Evolutionary conservation across 2,329 filamentous ascomycete species (phyloP), one percentile per base, ranked within the genome.

Genomic region (Colletotrichum agaves): DNA sequence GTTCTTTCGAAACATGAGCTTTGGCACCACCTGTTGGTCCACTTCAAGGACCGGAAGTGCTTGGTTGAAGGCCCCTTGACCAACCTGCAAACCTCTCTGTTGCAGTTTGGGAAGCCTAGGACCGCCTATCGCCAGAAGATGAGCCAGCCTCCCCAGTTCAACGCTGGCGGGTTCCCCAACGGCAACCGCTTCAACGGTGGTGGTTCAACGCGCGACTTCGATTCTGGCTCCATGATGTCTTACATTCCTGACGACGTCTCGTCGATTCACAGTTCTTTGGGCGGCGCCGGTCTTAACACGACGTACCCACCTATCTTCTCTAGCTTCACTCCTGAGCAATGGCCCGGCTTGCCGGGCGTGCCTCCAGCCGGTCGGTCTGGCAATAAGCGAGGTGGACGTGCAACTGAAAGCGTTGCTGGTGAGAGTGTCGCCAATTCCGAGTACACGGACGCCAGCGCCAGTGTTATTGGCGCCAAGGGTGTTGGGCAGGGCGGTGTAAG

Each of bases 231-330:
- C 3, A 92, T 98, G 76, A 86, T 98, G 73, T 96, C 95, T 15
- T 98, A 97, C 78, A 97, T 99, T 69, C 93, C 95, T 2, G 96
- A 99, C 74, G 96, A 99, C 78, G 94, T 97, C 44, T 98, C 95
- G 8, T 98, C 94, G 2, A 92, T 99, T 50, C 95, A 98, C 79
- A 94, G 94, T 53, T 97, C 94, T 49, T 88, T 98, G 58, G 94
- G 94, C 61, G 94, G 94, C 41, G 92, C 92, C 39, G 91, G 91
- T n/a, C 85, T 97, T 33, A 81, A 90, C 60, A 90, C 91, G 53
- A 93, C 93, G 23, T 98, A 95, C 77, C 96, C 96, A 15, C 92
- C 93, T 17, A 97, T 98, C 91, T 99, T 99, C 80, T 94, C 93
- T 63, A 92, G 91, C 78, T 98, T 99, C 81, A 90, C 92, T 37